A percentile compares a stretch with the other conserved stretches of the same genome.
Evolutionary conservation across 2,329 filamentous ascomycete species (phyloP).

Genomic region (Fusarium hostae): DNA sequence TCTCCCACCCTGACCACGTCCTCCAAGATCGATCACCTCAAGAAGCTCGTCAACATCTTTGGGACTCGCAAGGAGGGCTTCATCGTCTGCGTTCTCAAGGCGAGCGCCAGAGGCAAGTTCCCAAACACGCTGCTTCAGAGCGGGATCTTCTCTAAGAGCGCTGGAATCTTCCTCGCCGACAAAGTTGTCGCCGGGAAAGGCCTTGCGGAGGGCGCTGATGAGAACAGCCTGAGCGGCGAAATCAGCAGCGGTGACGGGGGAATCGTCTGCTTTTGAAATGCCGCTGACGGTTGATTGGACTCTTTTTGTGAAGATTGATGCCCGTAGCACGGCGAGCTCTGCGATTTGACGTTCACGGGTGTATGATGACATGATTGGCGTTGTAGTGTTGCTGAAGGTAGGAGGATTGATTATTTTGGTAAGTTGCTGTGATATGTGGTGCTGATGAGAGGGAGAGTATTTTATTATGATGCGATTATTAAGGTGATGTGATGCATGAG

Average conservation of each 20-base stretch:
- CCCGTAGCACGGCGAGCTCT: slow-evolving; percentile 63
- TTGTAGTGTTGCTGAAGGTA: neutral
- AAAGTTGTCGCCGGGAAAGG: slow-evolving; percentile 66
- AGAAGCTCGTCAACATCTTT: slow-evolving; percentile 65
- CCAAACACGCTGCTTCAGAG: slow-evolving; percentile 65
- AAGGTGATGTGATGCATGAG: neutral
- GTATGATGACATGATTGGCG: slow-evolving; percentile 40
- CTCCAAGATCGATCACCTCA: slow-evolving; percentile 69
- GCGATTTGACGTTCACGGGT: slow-evolving; percentile 49
- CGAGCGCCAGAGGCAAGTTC: slow-evolving; percentile 56
- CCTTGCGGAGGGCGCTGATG: slow-evolving; percentile 64
- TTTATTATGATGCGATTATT: neutral
- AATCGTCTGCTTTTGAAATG: slow-evolving; percentile 67
- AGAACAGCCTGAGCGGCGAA: slow-evolving; percentile 72
- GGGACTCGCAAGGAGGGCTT: slow-evolving; percentile 51
- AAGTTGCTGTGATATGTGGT: neutral
- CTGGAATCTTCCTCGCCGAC: slow-evolving; percentile 70
- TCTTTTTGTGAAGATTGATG: slow-evolving; percentile 66
- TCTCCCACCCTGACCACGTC: slow-evolving; percentile 51
- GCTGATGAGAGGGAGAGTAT: neutral
- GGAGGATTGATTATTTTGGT: neutral
- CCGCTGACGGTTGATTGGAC: slow-evolving; percentile 56
- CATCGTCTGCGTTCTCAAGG: slow-evolving; percentile 19
- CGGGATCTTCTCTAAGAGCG: slow-evolving; percentile 60
- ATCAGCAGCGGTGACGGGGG: slow-evolving; percentile 72